Evolutionary conservation across 768 basidiomycete genomes (phyloP).

Genomic region (Mycena rosella): DNA sequence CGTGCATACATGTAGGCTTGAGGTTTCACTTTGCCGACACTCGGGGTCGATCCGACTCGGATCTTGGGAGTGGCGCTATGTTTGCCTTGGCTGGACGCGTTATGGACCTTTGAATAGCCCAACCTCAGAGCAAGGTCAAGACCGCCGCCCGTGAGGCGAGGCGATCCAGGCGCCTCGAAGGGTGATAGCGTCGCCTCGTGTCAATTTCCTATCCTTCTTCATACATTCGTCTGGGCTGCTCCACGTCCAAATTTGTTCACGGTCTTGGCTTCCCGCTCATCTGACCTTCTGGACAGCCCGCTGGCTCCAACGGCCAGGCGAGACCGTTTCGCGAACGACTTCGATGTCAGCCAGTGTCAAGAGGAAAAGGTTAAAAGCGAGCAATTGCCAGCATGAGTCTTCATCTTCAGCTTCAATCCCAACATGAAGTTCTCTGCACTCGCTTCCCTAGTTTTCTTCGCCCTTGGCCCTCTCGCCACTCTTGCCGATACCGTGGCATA

Average conservation of each 20-base stretch:
- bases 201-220: no score
- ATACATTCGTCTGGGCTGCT: background rate
- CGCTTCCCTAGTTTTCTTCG: slow-evolving; percentile 38
- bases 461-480: slow-evolving; percentile 40
- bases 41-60: background rate
- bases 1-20: no score
- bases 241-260: background rate
- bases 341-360: background rate
- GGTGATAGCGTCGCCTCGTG: no score
- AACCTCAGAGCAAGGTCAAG: no score
- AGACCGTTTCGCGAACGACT: slow-evolving; percentile 25
- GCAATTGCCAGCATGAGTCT: background rate
- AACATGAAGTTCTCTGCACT: slow-evolving; percentile 51
- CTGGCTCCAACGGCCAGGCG: slow-evolving; percentile 29
- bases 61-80: background rate
- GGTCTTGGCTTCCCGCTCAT: slow-evolving; percentile 28
- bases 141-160: no score
- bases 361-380: slow-evolving; percentile 19
- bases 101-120: no score
- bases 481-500: slow-evolving; percentile 52
- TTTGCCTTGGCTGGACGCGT: no score
- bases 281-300: slow-evolving; percentile 19
- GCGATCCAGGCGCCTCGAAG: no score
- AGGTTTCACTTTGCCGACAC: no score
- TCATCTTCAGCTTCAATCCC: background rate